A percentile compares a stretch with the other conserved stretches of the same genome.
Evolutionary conservation across 2,329 filamentous ascomycete species (phyloP).

Genomic region (Raffaelea ambrosiae): DNA sequence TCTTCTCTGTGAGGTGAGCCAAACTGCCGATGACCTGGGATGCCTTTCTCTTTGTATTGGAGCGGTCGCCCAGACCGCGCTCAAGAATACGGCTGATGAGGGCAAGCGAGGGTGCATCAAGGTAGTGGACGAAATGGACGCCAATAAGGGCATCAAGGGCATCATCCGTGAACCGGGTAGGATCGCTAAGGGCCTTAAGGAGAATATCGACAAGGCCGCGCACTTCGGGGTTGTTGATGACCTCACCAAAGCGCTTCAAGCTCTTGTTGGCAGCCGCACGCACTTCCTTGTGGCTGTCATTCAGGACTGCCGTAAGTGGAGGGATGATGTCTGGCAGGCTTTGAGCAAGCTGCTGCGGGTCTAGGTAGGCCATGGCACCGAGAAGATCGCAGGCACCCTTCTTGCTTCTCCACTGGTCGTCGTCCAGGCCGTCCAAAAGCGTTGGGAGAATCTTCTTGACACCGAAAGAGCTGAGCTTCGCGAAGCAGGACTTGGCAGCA

Average conservation of each 20-base stretch:
- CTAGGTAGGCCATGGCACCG: slow-evolving; percentile 96
- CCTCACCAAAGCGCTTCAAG: slow-evolving; percentile 94
- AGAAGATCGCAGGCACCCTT: slow-evolving; percentile 95
- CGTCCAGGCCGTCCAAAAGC: slow-evolving; percentile 83
- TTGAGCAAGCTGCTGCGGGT: slow-evolving; percentile 85
- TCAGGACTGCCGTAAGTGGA: slow-evolving; percentile 84
- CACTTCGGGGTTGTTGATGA: slow-evolving; percentile 96
- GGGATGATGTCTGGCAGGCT: slow-evolving; percentile 96
- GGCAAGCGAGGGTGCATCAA: slow-evolving; percentile 93
- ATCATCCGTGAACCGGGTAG: slow-evolving; percentile 93
- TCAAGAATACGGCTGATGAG: slow-evolving; percentile 93
- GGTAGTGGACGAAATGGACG: slow-evolving; percentile 95
- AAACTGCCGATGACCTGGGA: slow-evolving; percentile 96
- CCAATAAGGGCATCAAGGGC: slow-evolving; percentile 92
- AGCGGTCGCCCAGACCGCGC: slow-evolving; percentile 82
- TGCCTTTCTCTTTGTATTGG: slow-evolving; percentile 91
- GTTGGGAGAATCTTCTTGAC: slow-evolving; percentile 92
- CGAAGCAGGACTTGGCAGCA: slow-evolving; percentile 89
- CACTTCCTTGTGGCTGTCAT: slow-evolving; percentile 98
- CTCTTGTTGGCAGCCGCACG: slow-evolving; percentile 86
- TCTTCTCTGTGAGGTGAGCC: slow-evolving; percentile 92
- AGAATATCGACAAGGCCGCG: slow-evolving; percentile 86
- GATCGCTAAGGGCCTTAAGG: slow-evolving; percentile 92
- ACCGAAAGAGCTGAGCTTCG: slow-evolving; percentile 86
- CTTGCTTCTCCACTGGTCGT: slow-evolving; percentile 96